phyloP scores from a whole-genome alignment of 306 rosid species.

The Cucumis sativus region DNA sequence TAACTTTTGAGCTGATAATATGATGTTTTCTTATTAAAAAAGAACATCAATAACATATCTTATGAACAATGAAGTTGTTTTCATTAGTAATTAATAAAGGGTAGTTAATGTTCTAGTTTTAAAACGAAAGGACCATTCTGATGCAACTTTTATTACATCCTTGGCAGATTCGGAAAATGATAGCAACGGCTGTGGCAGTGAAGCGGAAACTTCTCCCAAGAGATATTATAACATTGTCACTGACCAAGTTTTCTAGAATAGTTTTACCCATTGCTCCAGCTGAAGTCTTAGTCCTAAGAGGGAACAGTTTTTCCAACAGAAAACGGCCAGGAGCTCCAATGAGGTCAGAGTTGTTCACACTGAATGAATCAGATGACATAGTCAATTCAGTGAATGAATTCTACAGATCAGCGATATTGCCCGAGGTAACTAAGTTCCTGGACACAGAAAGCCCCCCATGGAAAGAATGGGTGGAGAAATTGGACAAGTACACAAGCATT shows the following conservation, averaged over 20 bases:
- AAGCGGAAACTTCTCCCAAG: slow-evolving; percentile 71
- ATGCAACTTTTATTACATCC: not conserved
- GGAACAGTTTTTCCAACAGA: slow-evolving; percentile 50
- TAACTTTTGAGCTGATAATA: not conserved
- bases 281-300: slow-evolving; percentile 60
- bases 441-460: slow-evolving; percentile 69
- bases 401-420: slow-evolving; percentile 59
- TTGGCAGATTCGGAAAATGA: slow-evolving; percentile 78
- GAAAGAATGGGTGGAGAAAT: slow-evolving; percentile 66
- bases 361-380: slow-evolving; percentile 64
- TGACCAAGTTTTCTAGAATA: slow-evolving; percentile 55
- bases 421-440: slow-evolving; percentile 51
- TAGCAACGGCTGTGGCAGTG: slow-evolving; percentile 79
- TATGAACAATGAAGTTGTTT: not conserved
- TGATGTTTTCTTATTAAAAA: not conserved
- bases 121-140: not conserved
- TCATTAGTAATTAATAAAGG: not conserved
- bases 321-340: slow-evolving; percentile 30
- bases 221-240: slow-evolving; percentile 49
- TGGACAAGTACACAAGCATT: slow-evolving; percentile 56
- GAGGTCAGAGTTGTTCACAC: slow-evolving; percentile 64
- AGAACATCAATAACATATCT: not conserved
- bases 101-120: not conserved
- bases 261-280: slow-evolving; percentile 77
- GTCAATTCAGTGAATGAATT: slow-evolving; percentile 51